These are phyloP conservation scores for Polytrichum commune DNA, from an alignment of 225 moss, liverwort and hornwort genomes.

Conservation along the genomic window DNA sequence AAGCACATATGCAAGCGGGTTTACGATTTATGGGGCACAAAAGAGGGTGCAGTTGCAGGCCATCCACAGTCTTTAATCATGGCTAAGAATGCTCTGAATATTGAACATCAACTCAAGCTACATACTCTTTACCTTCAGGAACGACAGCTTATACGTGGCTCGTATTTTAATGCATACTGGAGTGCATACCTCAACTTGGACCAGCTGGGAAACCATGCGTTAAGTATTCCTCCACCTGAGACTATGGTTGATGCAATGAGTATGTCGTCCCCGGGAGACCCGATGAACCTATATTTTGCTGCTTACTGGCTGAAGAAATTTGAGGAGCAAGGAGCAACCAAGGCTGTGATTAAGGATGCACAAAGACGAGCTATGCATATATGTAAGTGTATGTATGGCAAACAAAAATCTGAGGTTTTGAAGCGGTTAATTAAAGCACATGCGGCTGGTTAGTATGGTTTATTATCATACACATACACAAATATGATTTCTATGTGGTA, in stretches of 20 bases:
- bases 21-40: constrained; percentile 44
- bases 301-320: constrained; percentile 54
- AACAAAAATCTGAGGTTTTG: constrained; percentile 47
- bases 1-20: constrained; percentile 49
- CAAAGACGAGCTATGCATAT: constrained; percentile 41
- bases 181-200: constrained; percentile 49
- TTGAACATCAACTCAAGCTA: constrained; percentile 47
- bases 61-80: constrained; percentile 33
- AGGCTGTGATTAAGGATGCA: constrained; percentile 40
- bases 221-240: constrained; percentile 39
- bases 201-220: constrained; percentile 33
- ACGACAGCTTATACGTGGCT: constrained; percentile 39
- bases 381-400: constrained; percentile 62
- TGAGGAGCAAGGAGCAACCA: constrained; percentile 53
- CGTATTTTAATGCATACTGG: constrained; percentile 49
- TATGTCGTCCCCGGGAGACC: constrained; percentile 41
- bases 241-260: constrained; percentile 48
- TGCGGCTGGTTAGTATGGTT: constrained; percentile 23
- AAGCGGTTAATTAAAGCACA: constrained; percentile 53
- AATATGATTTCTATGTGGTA: too few relatives aligned
- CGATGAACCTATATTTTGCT: constrained; percentile 35
- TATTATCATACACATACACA: too few relatives aligned
- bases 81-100: constrained; percentile 42
- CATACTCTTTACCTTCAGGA: constrained; percentile 39
- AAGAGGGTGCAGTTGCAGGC: constrained; percentile 30